Evolutionary conservation across 2,329 filamentous ascomycete species (phyloP), one percentile per base, ranked within the genome.

Genomic region (Nemania sp.): DNA sequence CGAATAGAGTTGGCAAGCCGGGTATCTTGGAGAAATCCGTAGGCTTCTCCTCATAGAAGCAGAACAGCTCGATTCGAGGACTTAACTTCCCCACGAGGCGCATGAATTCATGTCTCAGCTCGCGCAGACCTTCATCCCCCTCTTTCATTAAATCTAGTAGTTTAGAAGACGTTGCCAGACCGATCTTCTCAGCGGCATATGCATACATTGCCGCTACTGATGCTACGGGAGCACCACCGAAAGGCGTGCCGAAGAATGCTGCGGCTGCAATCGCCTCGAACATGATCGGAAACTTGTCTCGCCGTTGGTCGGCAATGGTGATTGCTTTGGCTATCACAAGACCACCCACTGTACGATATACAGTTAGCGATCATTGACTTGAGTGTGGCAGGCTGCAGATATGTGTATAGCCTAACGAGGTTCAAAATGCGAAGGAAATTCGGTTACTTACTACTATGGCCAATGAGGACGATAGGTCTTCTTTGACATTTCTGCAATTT

Each of bases 281-380:
- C 66, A 75, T 71, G 26, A 66, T 62, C 1, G 68, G 70, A 14
- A 72, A 75, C 5, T 65, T 60, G 7, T 75, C 70, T 17, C 66
- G 62, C 14, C 68, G 66, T 0, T 69, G 64, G 33, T 72, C 71
- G 5, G 73, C 70, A 2, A 74, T 57, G 2, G 56, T 64, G 11
- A 71, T 50, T 12, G 72, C 74, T 58, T 76, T 76, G 9, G 74
- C 73, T 26, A 76, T 68, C 1, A 76, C 73, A 5, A 76, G 63
- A 6, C 74, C 74, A 7, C 74, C 74, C 74, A 76, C 53, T 56
- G 9, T 7, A 48, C 22, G 6, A 39, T 19, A 24, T 5, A 28
- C 5, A 5, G 48, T 56, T 17, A 56, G 53, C 14, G 34, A 39
- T 28, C 6, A 6, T 5, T n/a, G 19, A 23, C 31, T 12, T n/a